These are phyloP conservation scores for Extremus antarcticus DNA, from an alignment of 495 filamentous ascomycete species.

Conservation along the genomic window DNA sequence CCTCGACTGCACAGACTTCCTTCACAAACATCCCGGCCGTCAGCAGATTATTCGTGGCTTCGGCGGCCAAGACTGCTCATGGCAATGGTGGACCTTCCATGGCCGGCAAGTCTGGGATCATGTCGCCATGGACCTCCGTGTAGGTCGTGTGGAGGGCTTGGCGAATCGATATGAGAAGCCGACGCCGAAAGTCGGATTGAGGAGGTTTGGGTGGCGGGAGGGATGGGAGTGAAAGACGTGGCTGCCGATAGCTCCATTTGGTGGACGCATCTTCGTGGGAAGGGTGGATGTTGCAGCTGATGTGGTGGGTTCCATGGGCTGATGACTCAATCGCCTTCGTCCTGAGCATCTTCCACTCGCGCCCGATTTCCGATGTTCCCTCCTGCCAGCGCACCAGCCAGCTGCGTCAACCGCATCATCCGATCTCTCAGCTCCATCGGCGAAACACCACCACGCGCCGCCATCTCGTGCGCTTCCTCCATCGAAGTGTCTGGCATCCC, in stretches of 20 bases:
- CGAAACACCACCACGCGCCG: too few relatives aligned
- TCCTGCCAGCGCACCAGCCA: too few relatives aligned
- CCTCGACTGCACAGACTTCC: slow-evolving; percentile 10
- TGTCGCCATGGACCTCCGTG: slow-evolving; percentile 4
- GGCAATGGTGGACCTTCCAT: slow-evolving; percentile 19
- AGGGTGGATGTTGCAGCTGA: too few relatives aligned
- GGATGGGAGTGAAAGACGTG: too few relatives aligned
- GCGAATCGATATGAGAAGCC: slow-evolving; percentile 4
- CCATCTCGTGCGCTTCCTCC: neutral
- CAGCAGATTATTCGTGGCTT: slow-evolving; percentile 11
- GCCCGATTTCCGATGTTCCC: too few relatives aligned
- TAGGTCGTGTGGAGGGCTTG: slow-evolving; percentile 8
- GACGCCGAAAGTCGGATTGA: slow-evolving; percentile 6
- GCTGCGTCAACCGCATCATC: too few relatives aligned
- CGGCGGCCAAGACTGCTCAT: slow-evolving; percentile 9
- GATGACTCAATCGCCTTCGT: too few relatives aligned
- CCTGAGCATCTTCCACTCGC: slow-evolving; percentile 8
- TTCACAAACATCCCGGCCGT: slow-evolving; percentile 9
- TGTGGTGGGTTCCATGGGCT: too few relatives aligned
- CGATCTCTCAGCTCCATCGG: too few relatives aligned
- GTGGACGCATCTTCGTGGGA: too few relatives aligned
- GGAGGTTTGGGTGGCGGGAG: slow-evolving; percentile 6
- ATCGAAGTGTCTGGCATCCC: too few relatives aligned
- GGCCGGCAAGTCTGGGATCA: slow-evolving; percentile 1
- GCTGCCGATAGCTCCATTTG: too few relatives aligned